Evolutionary conservation across 169 alveolate species (phyloP), one percentile per base, ranked within the genome.

Genomic region (Plasmodium sp.): DNA sequence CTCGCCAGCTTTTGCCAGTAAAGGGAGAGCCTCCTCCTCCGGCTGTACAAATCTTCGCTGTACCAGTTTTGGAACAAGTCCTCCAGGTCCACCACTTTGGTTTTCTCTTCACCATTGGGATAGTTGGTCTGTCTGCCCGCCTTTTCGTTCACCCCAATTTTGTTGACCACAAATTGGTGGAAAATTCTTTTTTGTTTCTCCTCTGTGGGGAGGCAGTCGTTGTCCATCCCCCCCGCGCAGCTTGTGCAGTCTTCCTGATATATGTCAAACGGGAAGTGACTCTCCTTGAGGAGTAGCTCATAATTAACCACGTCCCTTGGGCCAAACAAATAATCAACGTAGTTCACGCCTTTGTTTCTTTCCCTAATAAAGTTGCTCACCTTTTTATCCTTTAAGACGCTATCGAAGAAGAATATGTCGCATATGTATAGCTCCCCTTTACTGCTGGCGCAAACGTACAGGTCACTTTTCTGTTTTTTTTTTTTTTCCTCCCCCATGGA

Each of bases 221-320:
- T 58, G 18, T 34, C 71, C 73, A 31, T 72, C 33, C 31, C 22
- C 6, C 9, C 43, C n/a, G 36, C 43, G 1, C 36, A 1, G n/a
- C 41, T 12, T 1, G 1, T 27, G n/a, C 77, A 67, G 27, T 67
- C 77, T 22, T 7, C 39, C 33, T 1, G 39, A 67, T 31, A 6
- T 22, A 90, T 90, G 72, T 81, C 90, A 67, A 90, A 90, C 9
- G 22, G 43, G 45, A 90, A 90, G 27, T 56, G 45, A 54, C 82
- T 34, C 22, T 90, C 84, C 27, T 90, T 39, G 4, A 41, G 31
- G 48, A 58, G 41, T 12, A 90, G 72, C 73, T 79, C 74, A 54
- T 80, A 90, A 18, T 27, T 74, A 18, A 16, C 18, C 48, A 62
- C 39, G 6, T 79, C 75, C 51, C 90, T 90, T 31, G 62, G 72